Evolutionary conservation across 2,329 filamentous ascomycete species (phyloP), one percentile per base, ranked within the genome.

Genomic region (Epichloe gansuensis): DNA sequence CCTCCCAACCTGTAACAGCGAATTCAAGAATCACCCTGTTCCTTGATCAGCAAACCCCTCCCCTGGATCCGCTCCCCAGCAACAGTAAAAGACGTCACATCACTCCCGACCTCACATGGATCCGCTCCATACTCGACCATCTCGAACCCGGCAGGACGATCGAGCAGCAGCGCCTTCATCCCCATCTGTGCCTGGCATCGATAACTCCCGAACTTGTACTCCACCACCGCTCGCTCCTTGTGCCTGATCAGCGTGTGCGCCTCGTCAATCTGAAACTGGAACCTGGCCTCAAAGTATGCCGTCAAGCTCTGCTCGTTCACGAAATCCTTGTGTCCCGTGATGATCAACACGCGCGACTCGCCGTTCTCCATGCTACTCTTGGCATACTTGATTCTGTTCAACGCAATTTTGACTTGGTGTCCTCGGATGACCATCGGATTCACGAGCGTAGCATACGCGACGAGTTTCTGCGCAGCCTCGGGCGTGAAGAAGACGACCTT

Each of bases 141-240:
- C 50, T 69, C 65, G 5, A 71, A 60, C 0, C 68, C 66, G 2
- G 37, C 47, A 0, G 67, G 68, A 1, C 58, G 54, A 11, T 70
- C 65, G 55, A 64, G 65, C 49, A 69, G 65, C 28, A 72, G 58
- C 0, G 68, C 61, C 61, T 68, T 68, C 60, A 69, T 69, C 1
- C 72, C 76, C 50, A 73, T 69, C 63, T 78, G 71, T 0, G 76
- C 69, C 68, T 81, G 78, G 62, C 74, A 77, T 1, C 76, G 71
- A 54, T 71, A 81, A 52, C 75, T 78, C 0, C 75, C 75, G 57
- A 81, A 81, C 11, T 72, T 68, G 57, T 73, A 77, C 66, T 80
- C 76, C 13, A 76, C 56, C 2, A 72, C 67, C 0, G 60, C 59
- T 23, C 66, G 63, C 1, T 56, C 55, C 0, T 55, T 57, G 2